Conservation (phyloP, 345 rosid genomes). For the Bruguiera parviflora region DNA sequence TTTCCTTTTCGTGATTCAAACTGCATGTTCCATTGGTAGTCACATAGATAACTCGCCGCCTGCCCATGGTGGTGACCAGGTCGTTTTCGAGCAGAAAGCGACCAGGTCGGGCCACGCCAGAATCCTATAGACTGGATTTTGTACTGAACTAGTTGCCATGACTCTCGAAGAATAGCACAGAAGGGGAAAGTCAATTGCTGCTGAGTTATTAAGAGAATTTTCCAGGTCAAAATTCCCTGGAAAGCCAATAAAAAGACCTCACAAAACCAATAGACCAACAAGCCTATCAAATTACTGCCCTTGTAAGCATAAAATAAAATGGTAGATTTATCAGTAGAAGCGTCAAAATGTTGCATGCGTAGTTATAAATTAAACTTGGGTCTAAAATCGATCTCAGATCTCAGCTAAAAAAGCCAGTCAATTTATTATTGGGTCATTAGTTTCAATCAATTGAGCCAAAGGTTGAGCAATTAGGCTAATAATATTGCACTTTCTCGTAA, state of each 20-base stretch:
- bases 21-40: constrained; percentile 6
- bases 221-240: not conserved
- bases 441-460: no score
- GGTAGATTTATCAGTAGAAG: no score
- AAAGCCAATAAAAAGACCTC: not conserved
- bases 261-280: no score
- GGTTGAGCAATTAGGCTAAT: no score
- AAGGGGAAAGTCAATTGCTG: not conserved
- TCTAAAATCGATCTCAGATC: no score
- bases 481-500: no score
- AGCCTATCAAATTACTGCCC: no score
- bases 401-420: no score
- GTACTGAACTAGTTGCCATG: constrained; percentile 22
- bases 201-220: not conserved
- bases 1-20: constrained; percentile 15
- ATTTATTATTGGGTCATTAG: no score
- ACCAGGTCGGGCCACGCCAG: not conserved
- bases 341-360: no score
- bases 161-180: not conserved
- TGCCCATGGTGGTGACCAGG: constrained; percentile 9
- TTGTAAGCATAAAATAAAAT: no score
- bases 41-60: constrained; percentile 9
- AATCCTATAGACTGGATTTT: constrained; percentile 20
- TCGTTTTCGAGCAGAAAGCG: constrained; percentile 12
- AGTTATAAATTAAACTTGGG: no score